A percentile compares a stretch with the other conserved stretches of the same genome.
Conservation (phyloP, 169 alveolate genomes). For the Amoebophrya sp. region DNA sequence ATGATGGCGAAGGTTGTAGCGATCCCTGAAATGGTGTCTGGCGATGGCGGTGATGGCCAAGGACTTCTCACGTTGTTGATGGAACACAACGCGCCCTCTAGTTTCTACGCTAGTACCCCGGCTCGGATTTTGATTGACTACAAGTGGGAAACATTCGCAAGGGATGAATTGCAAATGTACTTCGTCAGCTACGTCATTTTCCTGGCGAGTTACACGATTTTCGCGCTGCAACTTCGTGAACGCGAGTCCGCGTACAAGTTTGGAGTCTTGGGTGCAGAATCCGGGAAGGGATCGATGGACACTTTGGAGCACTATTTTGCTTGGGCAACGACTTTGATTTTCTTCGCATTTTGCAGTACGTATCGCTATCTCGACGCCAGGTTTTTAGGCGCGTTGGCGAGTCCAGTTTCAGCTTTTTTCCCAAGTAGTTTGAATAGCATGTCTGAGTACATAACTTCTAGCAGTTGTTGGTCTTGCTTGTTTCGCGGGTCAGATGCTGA, state of each 20-base stretch:
- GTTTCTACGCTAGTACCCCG: background rate
- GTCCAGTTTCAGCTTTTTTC: too few species aligned
- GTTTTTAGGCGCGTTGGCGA: too few species aligned
- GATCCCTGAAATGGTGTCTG: conserved; percentile 12
- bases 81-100: background rate
- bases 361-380: background rate
- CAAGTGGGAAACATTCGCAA: background rate
- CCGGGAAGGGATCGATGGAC: too few species aligned
- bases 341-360: background rate
- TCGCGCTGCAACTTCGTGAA: background rate
- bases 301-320: background rate
- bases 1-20: background rate
- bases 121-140: conserved; percentile 14
- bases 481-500: too few species aligned
- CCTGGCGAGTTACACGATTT: background rate
- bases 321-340: background rate
- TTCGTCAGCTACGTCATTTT: background rate
- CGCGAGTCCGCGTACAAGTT: background rate
- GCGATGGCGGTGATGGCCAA: conserved; percentile 8
- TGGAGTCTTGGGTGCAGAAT: background rate
- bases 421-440: too few species aligned
- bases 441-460: too few species aligned
- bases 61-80: background rate
- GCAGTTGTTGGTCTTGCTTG: too few species aligned
- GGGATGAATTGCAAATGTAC: conserved; percentile 1